Conservation (phyloP, 768 basidiomycete species). For the Boletellus sp. region DNA sequence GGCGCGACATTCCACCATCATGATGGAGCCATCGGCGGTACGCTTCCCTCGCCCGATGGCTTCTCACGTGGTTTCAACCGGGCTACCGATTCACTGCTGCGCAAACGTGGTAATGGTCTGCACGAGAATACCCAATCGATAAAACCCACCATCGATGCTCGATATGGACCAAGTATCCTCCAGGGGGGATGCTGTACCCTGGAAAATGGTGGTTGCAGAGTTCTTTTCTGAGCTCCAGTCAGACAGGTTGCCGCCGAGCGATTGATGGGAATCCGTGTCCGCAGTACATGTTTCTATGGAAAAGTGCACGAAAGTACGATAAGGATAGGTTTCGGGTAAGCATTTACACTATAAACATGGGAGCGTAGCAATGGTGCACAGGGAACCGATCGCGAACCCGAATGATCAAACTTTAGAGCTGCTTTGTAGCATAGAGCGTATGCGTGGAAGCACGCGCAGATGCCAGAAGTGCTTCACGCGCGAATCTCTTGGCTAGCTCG, state of each 20-base stretch:
- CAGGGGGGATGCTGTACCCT: no score
- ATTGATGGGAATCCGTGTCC: constrained; percentile 2
- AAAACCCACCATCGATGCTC: not conserved
- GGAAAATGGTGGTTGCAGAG: constrained; percentile 9
- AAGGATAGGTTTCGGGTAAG: constrained; percentile 1
- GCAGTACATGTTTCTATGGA: constrained; percentile 10
- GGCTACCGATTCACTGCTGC: not conserved
- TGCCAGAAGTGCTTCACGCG: constrained; percentile 3
- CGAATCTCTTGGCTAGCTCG: constrained; percentile 8
- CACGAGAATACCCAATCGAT: constrained; percentile 3
- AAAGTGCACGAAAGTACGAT: not conserved
- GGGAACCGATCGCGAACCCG: not conserved
- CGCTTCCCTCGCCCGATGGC: not conserved
- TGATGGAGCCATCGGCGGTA: no score
- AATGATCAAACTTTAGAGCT: constrained; percentile 2
- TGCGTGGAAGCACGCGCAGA: not conserved
- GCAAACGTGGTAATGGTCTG: constrained; percentile 4
- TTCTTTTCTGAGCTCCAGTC: not conserved
- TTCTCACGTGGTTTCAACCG: not conserved
- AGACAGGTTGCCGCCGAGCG: not conserved
- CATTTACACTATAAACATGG: constrained; percentile 2
- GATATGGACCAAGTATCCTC: not conserved
- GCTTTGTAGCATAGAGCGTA: constrained; percentile 1
- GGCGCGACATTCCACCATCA: no score
- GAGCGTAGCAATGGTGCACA: not conserved